Evolutionary conservation across 2,329 filamentous ascomycete species (phyloP).

Genomic region (Pseudocercospora crystallina): DNA sequence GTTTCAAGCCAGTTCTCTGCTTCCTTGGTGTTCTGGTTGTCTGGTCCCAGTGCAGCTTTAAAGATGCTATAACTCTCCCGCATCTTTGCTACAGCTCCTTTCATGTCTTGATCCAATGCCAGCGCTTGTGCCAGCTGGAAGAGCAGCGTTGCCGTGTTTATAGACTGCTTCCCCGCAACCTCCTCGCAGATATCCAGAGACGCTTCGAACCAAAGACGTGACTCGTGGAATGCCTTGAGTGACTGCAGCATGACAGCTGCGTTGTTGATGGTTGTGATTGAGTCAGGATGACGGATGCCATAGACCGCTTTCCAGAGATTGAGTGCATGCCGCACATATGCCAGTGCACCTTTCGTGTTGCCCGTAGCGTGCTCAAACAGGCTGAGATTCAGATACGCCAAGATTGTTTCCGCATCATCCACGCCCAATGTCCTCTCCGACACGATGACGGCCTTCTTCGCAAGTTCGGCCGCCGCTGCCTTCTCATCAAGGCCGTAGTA

Average conservation of each 20-base stretch:
- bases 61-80: constrained; percentile 97
- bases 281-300: constrained; percentile 88
- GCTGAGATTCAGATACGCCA: constrained; percentile 93
- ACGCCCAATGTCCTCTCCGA: constrained; percentile 91
- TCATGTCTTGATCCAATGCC: constrained; percentile 92
- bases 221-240: constrained; percentile 91
- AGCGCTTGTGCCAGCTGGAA: constrained; percentile 97
- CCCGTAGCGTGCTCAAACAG: constrained; percentile 90
- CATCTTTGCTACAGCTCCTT: constrained; percentile 89
- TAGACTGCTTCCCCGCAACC: constrained; percentile 82
- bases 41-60: constrained; percentile 77
- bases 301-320: constrained; percentile 98
- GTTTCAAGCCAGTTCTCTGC: constrained; percentile 96
- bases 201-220: constrained; percentile 93
- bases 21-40: constrained; percentile 97
- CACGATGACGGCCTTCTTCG: constrained; percentile 94
- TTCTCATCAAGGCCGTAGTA: constrained; percentile 99
- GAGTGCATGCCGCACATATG: constrained; percentile 87
- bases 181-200: constrained; percentile 85
- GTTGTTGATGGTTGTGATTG: constrained; percentile 98
- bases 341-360: constrained; percentile 83
- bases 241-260: constrained; percentile 97
- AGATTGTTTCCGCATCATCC: constrained; percentile 88
- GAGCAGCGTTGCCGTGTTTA: constrained; percentile 90
- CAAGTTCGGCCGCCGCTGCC: constrained; percentile 89